Base-by-base conservation (phyloP, 2,329 filamentous ascomycete species). In the Tolypocladium inflatum region DNA sequence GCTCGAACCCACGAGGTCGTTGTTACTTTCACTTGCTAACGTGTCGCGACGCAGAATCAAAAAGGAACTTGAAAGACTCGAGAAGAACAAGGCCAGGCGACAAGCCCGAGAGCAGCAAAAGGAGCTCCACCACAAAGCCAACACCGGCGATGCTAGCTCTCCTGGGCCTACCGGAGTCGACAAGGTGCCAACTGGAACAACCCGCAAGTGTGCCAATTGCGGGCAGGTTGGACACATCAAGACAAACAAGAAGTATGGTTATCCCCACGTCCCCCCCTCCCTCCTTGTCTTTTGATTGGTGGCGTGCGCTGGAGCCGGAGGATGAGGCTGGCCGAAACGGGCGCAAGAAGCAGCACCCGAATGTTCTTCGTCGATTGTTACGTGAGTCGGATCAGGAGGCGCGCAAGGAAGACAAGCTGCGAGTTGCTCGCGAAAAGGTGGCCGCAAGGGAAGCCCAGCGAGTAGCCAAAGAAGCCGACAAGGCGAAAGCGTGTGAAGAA, bases 151-250 rank as follows among this genome's bases (percentile, higher is more conserved):
- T 55, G 77, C 78, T 41, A 77, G 71, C 54, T 83, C 81, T 37
- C 81, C 81, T 30, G 80, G 80, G 59, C 66, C 70, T 37, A 63
- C 60, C 58, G 68, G 68, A 30, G 63, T 63, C 55, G 81, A 80
- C 68, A 82, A 84, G 68, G 76, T 80, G 66, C 76, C 78, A 60
- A 81, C 77, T 54, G 85, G 87, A 61, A 95, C 90, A 58, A 88
- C 88, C 39, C 83, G 95, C 67, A 97, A 97, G 77, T 99, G 94
- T 76, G 94, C 94, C 64, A 97, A 97, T 73, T 99, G 94, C 75
- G 94, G 94, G 55, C 89, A 94, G 72, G 89, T 96, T 57, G 94
- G 94, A 38, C 94, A 99, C 70, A 99, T 99, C 79, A 97, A 97
- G 76, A 97, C 93, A 54, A 97, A 97, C 79, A 96, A 97, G 78